These are phyloP conservation scores for Skeletonema costatum DNA, from an alignment of 108 stramenopile genomes.

Conservation along the genomic window DNA sequence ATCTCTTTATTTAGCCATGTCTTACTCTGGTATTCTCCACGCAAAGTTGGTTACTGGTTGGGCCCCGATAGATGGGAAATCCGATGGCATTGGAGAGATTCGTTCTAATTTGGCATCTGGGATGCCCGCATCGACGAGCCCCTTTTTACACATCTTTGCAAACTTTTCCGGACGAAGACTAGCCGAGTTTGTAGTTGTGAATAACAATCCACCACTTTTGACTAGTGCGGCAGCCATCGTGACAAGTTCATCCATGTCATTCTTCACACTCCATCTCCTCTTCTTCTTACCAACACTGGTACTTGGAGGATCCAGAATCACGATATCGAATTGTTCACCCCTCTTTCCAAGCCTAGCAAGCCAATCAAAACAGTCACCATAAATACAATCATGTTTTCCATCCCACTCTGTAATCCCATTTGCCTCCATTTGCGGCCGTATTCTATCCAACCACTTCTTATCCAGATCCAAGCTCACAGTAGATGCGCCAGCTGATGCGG, in stretches of 20 bases:
- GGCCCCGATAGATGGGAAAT: conserved; percentile 73
- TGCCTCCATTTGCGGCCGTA: conserved; percentile 76
- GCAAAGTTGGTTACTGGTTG: conserved; percentile 78
- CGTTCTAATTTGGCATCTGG: conserved; percentile 68
- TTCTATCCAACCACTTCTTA: conserved; percentile 83
- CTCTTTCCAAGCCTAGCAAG: conserved; percentile 71
- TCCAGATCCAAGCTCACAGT: conserved; percentile 82
- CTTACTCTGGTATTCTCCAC: conserved; percentile 24
- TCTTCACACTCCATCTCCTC: conserved; percentile 82
- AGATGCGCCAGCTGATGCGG: conserved; percentile 70
- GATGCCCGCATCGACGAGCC: conserved; percentile 63
- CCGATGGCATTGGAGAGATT: conserved; percentile 79
- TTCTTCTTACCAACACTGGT: conserved; percentile 81
- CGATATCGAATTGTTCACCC: conserved; percentile 85
- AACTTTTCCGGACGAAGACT: conserved; percentile 70
- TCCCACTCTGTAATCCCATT: conserved; percentile 75
- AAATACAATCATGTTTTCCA: conserved; percentile 79
- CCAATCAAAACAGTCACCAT: conserved; percentile 89
- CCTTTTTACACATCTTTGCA: conserved; percentile 66
- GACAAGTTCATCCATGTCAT: conserved; percentile 77
- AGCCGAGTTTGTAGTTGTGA: conserved; percentile 78
- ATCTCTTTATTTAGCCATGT: not conserved
- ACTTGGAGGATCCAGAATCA: conserved; percentile 87
- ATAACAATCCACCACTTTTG: conserved; percentile 70
- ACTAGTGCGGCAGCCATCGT: conserved; percentile 79